Base-by-base conservation (phyloP, 495 filamentous ascomycete species). In the Ascobolus immersus region DNA sequence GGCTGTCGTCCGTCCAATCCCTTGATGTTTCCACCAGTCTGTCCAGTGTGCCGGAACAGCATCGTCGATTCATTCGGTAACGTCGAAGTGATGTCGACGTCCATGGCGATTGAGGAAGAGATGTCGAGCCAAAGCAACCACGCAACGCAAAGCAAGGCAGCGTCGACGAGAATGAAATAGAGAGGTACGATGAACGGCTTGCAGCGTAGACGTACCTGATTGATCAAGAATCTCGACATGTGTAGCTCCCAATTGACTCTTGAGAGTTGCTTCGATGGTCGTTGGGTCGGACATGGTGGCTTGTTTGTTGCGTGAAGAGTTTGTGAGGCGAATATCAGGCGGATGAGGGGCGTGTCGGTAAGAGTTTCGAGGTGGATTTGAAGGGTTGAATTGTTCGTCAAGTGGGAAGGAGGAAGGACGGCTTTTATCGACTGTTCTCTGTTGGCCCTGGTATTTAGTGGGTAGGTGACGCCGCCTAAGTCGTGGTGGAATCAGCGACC, bases 211-310 rank as follows among this genome's bases (percentile, higher is more conserved):
- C 52, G 36, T 69, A 92, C 86, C 86, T 28, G 79, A 91, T 55
- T 84, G 67, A 52, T 96, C 86, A 42, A 77, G 71, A 44, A 96
- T 77, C 47, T 93, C 76, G 35, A 93, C 84, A 55, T 89, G 67
- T 25, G 64, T 64, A 10, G 84, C 84, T 35, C 71, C 65, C 28
- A 96, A 60, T 38, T 71, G 65, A 35, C 73, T 64, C 5, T 60
- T 62, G 35, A 96, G 57, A 34, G 75, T 78, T 17, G 52, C 49
- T 49, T 62, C 67, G 28, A 96, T 55, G 25, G 61, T 63, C 20
- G 62, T 21, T 14, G 22, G 13, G 18, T 15, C 24, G 21, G 17
- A 21, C 11, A 22, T 12, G 37, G 17, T 5, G 22, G 21, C 10
- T 37, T 30, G 14, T 10, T 9, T 11, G 15, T 28, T 12, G 15